Conservation (phyloP, 225 moss, liverwort and hornwort genomes). For the Polytrichum formosum region DNA sequence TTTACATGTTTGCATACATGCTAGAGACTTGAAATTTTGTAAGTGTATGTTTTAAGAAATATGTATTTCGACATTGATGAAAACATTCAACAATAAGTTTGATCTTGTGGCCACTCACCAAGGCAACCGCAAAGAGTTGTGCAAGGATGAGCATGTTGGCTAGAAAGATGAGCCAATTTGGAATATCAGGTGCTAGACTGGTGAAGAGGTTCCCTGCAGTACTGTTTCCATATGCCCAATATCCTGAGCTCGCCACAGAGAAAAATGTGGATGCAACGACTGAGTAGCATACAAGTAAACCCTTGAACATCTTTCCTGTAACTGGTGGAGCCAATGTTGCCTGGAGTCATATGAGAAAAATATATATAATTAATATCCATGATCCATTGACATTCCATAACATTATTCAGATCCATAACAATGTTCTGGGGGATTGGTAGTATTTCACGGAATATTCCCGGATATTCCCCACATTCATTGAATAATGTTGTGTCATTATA, state of each 20-base stretch:
- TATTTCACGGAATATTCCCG: no score
- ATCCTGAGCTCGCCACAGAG: slow-evolving; percentile 30
- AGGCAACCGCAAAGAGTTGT: slow-evolving; percentile 28
- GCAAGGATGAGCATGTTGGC: slow-evolving; percentile 18
- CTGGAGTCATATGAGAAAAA: slow-evolving; percentile 15
- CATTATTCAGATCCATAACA: no score
- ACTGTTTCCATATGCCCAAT: slow-evolving; percentile 62
- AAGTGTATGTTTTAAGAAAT: neutral
- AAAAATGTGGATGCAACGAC: slow-evolving; percentile 29
- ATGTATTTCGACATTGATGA: neutral
- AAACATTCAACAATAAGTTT: neutral
- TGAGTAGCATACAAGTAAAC: slow-evolving; percentile 35
- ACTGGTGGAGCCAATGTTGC: slow-evolving; percentile 49
- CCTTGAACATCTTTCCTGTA: slow-evolving; percentile 64
- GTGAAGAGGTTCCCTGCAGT: slow-evolving; percentile 28
- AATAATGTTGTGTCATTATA: no score
- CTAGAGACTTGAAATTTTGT: neutral
- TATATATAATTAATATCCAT: neutral
- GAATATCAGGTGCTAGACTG: slow-evolving; percentile 16
- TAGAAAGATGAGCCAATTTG: slow-evolving; percentile 29
- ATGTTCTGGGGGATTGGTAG: no score
- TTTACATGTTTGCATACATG: no score
- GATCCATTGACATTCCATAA: neutral
- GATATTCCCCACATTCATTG: no score
- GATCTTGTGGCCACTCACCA: slow-evolving; percentile 13